A percentile compares a stretch with the other conserved stretches of the same genome.
Evolutionary conservation across 805 yeast genomes (phyloP).

Genomic region (Kuraishia piskuri): DNA sequence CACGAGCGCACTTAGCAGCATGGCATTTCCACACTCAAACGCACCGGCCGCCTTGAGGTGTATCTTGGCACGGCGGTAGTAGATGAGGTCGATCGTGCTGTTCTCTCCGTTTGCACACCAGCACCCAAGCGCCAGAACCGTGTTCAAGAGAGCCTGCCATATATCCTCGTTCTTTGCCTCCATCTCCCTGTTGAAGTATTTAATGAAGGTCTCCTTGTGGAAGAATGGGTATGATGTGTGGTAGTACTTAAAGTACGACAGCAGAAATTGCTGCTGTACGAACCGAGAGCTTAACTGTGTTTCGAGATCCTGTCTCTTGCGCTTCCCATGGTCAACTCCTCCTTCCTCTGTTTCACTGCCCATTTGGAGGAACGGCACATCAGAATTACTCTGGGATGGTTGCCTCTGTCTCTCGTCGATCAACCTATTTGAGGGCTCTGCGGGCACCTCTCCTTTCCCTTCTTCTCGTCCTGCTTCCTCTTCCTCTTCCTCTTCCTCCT

Average conservation of each 20-base stretch:
- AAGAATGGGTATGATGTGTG: slow-evolving; percentile 57
- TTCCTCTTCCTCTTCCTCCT: no score
- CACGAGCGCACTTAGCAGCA: slow-evolving; percentile 43
- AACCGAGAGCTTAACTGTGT: slow-evolving; percentile 11
- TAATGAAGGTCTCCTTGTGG: slow-evolving; percentile 43
- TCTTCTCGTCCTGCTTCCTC: no score
- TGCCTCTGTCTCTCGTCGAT: neutral
- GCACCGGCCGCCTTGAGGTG: slow-evolving; percentile 29
- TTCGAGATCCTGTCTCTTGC: slow-evolving; percentile 5
- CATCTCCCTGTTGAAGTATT: slow-evolving; percentile 22
- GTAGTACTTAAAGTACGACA: slow-evolving; percentile 45
- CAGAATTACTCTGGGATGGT: neutral
- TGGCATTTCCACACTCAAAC: slow-evolving; percentile 52
- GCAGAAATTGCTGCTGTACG: slow-evolving; percentile 15
- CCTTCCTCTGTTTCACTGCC: neutral
- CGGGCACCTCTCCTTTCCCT: no score
- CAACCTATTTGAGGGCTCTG: neutral
- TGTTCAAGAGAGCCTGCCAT: slow-evolving; percentile 33
- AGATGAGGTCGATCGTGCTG: slow-evolving; percentile 37
- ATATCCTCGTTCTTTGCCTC: slow-evolving; percentile 33
- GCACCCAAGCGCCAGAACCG: slow-evolving; percentile 59
- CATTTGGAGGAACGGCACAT: neutral
- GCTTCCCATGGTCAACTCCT: neutral
- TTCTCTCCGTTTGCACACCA: slow-evolving; percentile 54
- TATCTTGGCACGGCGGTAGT: slow-evolving; percentile 44